Percentiles rank a stretch among this genome's conserved stretches.
These are phyloP conservation scores for Salpingoeca rosetta DNA, from an alignment of 78 protist species.

Conservation along the genomic window DNA sequence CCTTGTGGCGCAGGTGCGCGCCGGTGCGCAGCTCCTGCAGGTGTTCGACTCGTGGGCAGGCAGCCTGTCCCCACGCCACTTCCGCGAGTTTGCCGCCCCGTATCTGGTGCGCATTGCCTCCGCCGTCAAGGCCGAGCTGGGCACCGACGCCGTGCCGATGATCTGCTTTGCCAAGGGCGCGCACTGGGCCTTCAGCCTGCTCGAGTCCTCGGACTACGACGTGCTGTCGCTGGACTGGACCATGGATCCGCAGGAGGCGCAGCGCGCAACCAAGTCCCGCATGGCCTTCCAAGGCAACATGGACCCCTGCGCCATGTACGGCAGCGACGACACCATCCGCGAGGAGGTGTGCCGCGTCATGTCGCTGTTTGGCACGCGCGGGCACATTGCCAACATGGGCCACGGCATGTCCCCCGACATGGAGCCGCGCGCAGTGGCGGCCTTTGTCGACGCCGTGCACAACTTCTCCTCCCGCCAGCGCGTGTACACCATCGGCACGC, in stretches of 20 bases:
- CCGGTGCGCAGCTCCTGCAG: constrained; percentile 58
- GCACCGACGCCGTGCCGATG: constrained; percentile 50
- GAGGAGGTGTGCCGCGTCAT: constrained; percentile 37
- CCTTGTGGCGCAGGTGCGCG: constrained; percentile 56
- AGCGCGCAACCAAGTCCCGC: neutral
- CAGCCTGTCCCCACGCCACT: constrained; percentile 53
- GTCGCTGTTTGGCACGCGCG: constrained; percentile 28
- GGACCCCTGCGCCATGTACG: constrained; percentile 69
- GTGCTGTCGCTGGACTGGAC: constrained; percentile 65
- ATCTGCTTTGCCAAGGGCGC: constrained; percentile 63
- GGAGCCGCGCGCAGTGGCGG: constrained; percentile 32
- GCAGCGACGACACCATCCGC: constrained; percentile 21
- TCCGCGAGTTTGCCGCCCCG: constrained; percentile 46
- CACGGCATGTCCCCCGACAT: constrained; percentile 73
- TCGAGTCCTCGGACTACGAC: neutral
- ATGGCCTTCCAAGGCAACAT: constrained; percentile 66
- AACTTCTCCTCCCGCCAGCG: neutral
- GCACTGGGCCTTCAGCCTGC: constrained; percentile 1
- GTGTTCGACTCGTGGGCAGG: constrained; percentile 81
- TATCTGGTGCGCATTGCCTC: constrained; percentile 35
- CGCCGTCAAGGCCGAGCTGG: constrained; percentile 24
- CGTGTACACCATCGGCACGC: neutral
- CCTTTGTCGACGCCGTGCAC: constrained; percentile 49
- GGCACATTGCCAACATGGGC: constrained; percentile 64
- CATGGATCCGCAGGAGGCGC: constrained; percentile 38